phyloP scores from a whole-genome alignment of 1,139 yeast genomes.

The Candida frijolesensis region DNA sequence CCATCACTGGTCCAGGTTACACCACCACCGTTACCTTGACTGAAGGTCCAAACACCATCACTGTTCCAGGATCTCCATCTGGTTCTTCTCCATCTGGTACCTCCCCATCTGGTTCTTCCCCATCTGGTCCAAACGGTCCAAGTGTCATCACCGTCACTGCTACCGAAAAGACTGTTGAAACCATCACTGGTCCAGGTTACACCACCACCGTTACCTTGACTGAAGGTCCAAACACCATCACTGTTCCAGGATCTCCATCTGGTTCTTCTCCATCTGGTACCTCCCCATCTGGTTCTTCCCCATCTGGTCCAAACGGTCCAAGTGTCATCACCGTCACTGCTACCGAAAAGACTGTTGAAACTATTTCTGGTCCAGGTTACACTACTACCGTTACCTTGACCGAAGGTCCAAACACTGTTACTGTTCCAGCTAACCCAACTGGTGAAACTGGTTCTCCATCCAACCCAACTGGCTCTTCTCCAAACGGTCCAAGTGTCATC shows the following conservation, averaged over 20 bases:
- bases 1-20: slow-evolving; percentile 3
- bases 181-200: slow-evolving; percentile 4
- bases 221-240: neutral
- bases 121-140: neutral
- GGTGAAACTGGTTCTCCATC: neutral
- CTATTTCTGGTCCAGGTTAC: slow-evolving; percentile 4
- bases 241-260: neutral
- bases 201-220: slow-evolving; percentile 1
- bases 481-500: slow-evolving; percentile 1
- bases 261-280: neutral
- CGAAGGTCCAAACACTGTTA: neutral
- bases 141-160: neutral
- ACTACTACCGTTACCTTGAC: slow-evolving; percentile 1
- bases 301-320: neutral
- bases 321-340: neutral
- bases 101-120: too few relatives aligned
- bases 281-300: neutral
- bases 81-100: neutral
- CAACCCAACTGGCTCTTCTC: neutral
- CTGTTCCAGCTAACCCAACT: neutral
- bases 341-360: neutral
- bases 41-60: slow-evolving; percentile 1
- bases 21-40: slow-evolving; percentile 2
- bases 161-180: neutral
- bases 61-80: neutral